These are phyloP conservation scores for Cutaneotrichosporon mucoides DNA, from an alignment of 1,284 basidiomycete species.

Conservation along the genomic window DNA sequence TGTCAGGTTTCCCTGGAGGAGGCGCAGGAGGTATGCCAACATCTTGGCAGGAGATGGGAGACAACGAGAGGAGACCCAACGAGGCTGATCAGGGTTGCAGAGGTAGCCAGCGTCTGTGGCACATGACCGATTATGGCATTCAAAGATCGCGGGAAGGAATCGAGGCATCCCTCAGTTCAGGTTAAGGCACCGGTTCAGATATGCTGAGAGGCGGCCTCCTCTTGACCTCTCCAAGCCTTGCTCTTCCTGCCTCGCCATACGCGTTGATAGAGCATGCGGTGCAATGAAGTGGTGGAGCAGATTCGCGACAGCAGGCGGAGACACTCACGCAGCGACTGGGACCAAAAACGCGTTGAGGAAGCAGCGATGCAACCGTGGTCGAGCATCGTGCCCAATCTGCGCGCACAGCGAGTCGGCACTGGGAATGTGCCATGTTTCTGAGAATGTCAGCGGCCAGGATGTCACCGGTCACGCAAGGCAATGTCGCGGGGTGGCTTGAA, in stretches of 20 bases:
- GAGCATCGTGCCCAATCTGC: constrained; percentile 2
- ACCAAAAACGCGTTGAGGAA: constrained; percentile 4
- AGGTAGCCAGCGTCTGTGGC: no score
- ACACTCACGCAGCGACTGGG: constrained; percentile 2
- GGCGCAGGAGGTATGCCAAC: no score
- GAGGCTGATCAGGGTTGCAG: no score
- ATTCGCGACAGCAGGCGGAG: background rate
- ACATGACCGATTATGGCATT: background rate
- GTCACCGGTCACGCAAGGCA: no score
- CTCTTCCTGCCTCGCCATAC: no score
- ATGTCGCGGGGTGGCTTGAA: no score
- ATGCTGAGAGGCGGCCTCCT: background rate
- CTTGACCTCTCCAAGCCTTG: background rate
- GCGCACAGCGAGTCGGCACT: constrained; percentile 4
- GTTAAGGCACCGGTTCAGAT: background rate
- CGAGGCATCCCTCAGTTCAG: background rate
- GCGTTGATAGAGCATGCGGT: no score
- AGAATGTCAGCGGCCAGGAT: background rate
- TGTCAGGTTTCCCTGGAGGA: no score
- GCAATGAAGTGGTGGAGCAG: background rate
- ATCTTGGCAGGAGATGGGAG: background rate
- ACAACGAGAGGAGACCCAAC: background rate
- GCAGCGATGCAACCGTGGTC: background rate
- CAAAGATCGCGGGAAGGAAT: background rate
- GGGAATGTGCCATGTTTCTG: constrained; percentile 2